phyloP scores from a whole-genome alignment of 768 basidiomycete species.

The Tricholoma sp. region DNA sequence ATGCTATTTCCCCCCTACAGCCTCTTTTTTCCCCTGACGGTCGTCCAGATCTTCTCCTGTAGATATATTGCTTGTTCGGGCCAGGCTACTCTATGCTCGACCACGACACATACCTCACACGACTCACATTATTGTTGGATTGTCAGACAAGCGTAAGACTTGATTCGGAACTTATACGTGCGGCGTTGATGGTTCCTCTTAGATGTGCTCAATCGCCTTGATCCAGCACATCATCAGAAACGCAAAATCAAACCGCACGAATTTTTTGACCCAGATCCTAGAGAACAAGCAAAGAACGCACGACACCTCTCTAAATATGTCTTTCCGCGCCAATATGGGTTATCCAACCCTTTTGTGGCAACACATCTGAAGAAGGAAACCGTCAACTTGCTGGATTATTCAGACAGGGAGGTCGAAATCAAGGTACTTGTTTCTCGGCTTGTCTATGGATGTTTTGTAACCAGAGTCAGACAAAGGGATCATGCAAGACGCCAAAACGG shows the following conservation, averaged over 20 bases:
- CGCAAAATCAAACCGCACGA: conserved; percentile 19
- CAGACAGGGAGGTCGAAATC: conserved; percentile 65
- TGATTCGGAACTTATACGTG: neutral
- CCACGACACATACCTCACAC: conserved; percentile 49
- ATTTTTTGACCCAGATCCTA: conserved; percentile 41
- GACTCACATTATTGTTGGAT: conserved; percentile 50
- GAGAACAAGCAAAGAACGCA: conserved; percentile 41
- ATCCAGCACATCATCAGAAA: conserved; percentile 36
- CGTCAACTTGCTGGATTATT: conserved; percentile 43
- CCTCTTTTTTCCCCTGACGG: neutral
- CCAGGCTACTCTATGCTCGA: conserved; percentile 64
- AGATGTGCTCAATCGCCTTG: conserved; percentile 67
- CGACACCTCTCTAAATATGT: conserved; percentile 77
- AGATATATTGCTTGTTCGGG: conserved; percentile 48
- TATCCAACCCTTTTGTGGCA: conserved; percentile 53
- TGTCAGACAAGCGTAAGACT: conserved; percentile 61
- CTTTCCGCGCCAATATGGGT: conserved; percentile 74
- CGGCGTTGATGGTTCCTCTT: conserved; percentile 1
- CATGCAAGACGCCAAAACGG: conserved; percentile 68
- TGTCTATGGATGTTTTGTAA: neutral
- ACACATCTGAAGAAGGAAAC: conserved; percentile 18
- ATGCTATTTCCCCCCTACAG: neutral
- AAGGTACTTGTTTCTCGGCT: conserved; percentile 36
- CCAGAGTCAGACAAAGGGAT: conserved; percentile 30
- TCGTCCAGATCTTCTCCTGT: conserved; percentile 37